Evolutionary conservation across 208 protist genomes (phyloP).

Genomic region (Leptomonas seymouri): DNA sequence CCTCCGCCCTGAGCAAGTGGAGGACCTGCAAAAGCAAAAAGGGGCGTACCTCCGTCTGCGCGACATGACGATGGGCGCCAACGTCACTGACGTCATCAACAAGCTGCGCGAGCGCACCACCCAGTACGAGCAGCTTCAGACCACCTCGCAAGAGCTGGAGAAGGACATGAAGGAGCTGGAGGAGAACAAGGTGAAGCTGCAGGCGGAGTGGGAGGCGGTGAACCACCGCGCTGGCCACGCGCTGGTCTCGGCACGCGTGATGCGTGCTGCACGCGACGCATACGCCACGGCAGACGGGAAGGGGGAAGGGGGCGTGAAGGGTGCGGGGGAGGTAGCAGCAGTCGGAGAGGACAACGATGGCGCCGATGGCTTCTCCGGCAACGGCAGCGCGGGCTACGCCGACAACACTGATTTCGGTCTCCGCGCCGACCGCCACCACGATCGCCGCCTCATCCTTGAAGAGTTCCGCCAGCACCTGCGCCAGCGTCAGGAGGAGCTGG

Average conservation of each 20-base stretch:
- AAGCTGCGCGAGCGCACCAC: slow-evolving; percentile 86
- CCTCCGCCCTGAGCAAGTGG: slow-evolving; percentile 66
- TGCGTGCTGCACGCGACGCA: slow-evolving; percentile 43
- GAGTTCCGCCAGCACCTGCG: slow-evolving; percentile 91
- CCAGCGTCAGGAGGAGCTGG: slow-evolving; percentile 57
- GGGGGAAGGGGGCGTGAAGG: slow-evolving; percentile 1
- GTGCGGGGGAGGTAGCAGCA: not conserved
- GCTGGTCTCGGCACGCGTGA: slow-evolving; percentile 36
- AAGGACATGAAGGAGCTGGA: slow-evolving; percentile 48
- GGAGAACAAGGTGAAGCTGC: slow-evolving; percentile 56
- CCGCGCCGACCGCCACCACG: slow-evolving; percentile 51
- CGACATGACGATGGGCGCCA: slow-evolving; percentile 84
- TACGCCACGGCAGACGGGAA: slow-evolving; percentile 6
- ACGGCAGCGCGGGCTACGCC: slow-evolving; percentile 1
- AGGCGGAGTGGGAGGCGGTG: slow-evolving; percentile 68
- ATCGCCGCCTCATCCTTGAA: slow-evolving; percentile 72
- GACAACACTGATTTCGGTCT: slow-evolving; percentile 64
- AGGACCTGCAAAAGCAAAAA: slow-evolving; percentile 74
- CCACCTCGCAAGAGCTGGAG: slow-evolving; percentile 74
- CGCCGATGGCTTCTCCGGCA: slow-evolving; percentile 12
- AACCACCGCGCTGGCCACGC: slow-evolving; percentile 71
- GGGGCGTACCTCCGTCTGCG: slow-evolving; percentile 92
- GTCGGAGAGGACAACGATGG: slow-evolving; percentile 5
- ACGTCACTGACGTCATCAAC: slow-evolving; percentile 88
- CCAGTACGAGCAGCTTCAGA: slow-evolving; percentile 76